phyloP scores from a whole-genome alignment of 164 flowering plant species.

The Vitis rupestris region DNA sequence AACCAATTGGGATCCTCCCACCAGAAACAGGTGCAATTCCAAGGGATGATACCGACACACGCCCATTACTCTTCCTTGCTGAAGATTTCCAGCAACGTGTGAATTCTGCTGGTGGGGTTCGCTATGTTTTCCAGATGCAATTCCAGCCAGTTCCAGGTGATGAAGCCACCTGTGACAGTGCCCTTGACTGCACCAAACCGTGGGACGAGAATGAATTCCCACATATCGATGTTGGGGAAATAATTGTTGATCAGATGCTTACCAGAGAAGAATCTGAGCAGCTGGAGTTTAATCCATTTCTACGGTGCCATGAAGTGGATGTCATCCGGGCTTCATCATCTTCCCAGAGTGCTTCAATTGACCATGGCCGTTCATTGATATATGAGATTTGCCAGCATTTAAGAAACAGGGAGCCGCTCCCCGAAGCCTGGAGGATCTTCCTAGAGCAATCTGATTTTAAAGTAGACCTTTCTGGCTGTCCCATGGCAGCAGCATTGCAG shows the following conservation, averaged over 20 bases:
- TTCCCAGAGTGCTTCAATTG: slow-evolving; percentile 75
- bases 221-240: slow-evolving; percentile 54
- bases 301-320: slow-evolving; percentile 55
- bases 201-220: slow-evolving; percentile 69
- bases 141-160: slow-evolving; percentile 47
- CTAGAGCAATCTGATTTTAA: slow-evolving; percentile 66
- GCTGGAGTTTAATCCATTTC: slow-evolving; percentile 70
- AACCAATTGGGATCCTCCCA: slow-evolving; percentile 68
- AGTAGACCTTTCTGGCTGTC: slow-evolving; percentile 75
- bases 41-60: slow-evolving; percentile 46
- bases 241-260: slow-evolving; percentile 44
- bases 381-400: slow-evolving; percentile 79
- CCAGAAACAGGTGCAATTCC: slow-evolving; percentile 88
- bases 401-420: slow-evolving; percentile 57
- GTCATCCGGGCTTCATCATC: slow-evolving; percentile 58
- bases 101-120: slow-evolving; percentile 45
- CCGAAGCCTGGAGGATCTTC: slow-evolving; percentile 65
- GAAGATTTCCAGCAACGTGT: slow-evolving; percentile 62
- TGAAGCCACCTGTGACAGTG: slow-evolving; percentile 37
- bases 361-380: slow-evolving; percentile 75
- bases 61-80: slow-evolving; percentile 69
- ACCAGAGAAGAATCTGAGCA: slow-evolving; percentile 49
- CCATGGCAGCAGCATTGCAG: slow-evolving; percentile 48
- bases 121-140: slow-evolving; percentile 65
- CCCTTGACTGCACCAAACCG: slow-evolving; percentile 74